These are phyloP conservation scores for Pachyrhizus erosus DNA, from an alignment of 306 rosid species.

Conservation along the genomic window DNA sequence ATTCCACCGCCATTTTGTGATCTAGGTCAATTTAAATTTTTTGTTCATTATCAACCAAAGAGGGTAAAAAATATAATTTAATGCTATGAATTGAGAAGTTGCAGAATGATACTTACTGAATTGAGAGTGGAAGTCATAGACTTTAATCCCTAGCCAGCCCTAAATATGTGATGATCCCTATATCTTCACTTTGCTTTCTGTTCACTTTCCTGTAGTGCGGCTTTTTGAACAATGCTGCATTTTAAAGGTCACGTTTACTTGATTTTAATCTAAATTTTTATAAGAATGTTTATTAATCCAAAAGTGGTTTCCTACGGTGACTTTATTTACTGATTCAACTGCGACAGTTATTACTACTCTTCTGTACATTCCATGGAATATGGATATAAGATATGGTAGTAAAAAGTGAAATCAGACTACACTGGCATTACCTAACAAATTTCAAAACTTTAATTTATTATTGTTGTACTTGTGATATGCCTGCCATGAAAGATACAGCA, in stretches of 20 bases:
- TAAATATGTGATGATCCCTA: conserved; percentile 40
- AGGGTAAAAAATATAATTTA: background rate
- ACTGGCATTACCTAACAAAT: conserved; percentile 19
- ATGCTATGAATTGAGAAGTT: background rate
- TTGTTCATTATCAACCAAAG: background rate
- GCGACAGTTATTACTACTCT: conserved; percentile 38
- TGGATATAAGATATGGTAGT: conserved; percentile 48
- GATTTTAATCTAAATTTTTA: background rate
- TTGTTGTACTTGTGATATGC: conserved; percentile 39
- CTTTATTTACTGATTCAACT: conserved; percentile 16
- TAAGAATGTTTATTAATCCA: background rate
- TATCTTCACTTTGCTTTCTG: conserved; percentile 8
- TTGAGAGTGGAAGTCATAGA: conserved; percentile 32
- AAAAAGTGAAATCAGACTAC: conserved; percentile 37
- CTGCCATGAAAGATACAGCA: conserved; percentile 46
- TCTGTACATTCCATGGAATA: conserved; percentile 23
- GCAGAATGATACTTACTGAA: conserved; percentile 34
- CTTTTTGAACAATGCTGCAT: background rate
- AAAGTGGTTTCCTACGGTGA: conserved; percentile 26
- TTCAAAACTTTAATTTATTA: conserved; percentile 33
- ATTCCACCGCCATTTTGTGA: background rate
- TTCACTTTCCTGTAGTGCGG: background rate
- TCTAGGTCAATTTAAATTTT: background rate
- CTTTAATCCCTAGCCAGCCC: conserved; percentile 43
- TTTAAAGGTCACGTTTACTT: background rate